Base-by-base conservation (phyloP, 306 rosid species). In the Bauhinia variegata region DNA sequence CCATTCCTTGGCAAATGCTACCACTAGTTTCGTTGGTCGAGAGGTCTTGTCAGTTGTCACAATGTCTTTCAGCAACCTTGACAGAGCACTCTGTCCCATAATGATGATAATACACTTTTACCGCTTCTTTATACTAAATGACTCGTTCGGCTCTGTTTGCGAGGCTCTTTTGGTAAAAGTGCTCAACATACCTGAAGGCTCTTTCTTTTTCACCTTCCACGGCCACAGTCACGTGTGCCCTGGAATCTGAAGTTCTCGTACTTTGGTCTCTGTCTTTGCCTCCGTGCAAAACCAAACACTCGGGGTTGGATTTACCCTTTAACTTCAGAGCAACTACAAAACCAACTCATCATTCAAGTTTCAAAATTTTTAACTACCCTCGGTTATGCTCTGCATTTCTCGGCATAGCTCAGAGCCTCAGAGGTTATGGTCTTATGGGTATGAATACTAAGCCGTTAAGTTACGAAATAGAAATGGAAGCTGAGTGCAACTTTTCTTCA, bases 171-270 rank as follows among this genome's bases (percentile, higher is more conserved):
- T 30, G 4, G 68, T 14, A 50, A 30, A 55, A 2, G 33, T 23
- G 28, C 2, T 23, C 28, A 23, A 23, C 46, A 18, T 41, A 43
- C 60, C 75, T 50, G 8, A 43, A 12, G 32, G 11, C 36, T 23
- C 48, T 65, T 37, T 37, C 66, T 33, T 54, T 54, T 50, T 49
- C 75, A 39, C 63, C 55, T 65, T 44, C 60, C 60, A 42, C 23
- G 51, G 46, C 58, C 55, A 51, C 82, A 66, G 43, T 67, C 82
- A 78, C 82, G 78, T 67, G 82, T 62, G 67, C 3, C 70, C 28
- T 67, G 49, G 17, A 36, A 48, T 49, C 32, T 34, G 37, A 49
- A 62, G 44, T 39, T 23, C 63, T 72, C 59, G 75, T 70, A 46
- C 67, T 58, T 57, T 41, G n/a, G n/a, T 39, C 52, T 38, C 57